These are phyloP conservation scores for Calamus simplicifolius DNA, from an alignment of 176 grass and related monocot species.

Conservation along the genomic window DNA sequence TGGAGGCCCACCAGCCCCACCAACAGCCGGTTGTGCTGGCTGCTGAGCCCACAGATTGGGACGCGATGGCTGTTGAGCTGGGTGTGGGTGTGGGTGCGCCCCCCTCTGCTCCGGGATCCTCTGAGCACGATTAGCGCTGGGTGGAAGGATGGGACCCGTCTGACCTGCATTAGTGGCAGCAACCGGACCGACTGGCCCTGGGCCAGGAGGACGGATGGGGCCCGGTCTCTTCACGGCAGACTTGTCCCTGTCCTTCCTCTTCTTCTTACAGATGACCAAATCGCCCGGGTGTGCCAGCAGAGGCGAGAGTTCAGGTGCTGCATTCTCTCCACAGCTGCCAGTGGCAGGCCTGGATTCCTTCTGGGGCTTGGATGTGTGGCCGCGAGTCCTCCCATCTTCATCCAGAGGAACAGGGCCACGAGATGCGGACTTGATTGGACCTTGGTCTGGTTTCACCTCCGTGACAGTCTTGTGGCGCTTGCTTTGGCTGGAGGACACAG, in stretches of 20 bases:
- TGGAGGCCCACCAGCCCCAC: constrained; percentile 10
- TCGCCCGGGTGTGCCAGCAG: constrained; percentile 64
- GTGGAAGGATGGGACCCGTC: constrained; percentile 32
- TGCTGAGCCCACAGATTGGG: constrained; percentile 38
- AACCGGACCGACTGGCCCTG: constrained; percentile 49
- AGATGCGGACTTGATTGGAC: constrained; percentile 16
- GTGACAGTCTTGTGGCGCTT: constrained; percentile 29
- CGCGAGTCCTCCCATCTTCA: constrained; percentile 20
- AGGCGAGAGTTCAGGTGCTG: constrained; percentile 19
- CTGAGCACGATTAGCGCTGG: constrained; percentile 25
- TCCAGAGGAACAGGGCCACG: constrained; percentile 11
- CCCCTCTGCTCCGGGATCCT: constrained; percentile 18
- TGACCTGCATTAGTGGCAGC: constrained; percentile 44
- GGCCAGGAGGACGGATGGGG: constrained; percentile 38
- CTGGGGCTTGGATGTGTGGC: constrained; percentile 29
- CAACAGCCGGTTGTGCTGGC: constrained; percentile 24
- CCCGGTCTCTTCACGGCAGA: constrained; percentile 17
- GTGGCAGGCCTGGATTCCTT: constrained; percentile 43
- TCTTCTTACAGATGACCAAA: constrained; percentile 88
- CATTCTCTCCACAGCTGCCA: constrained; percentile 26
- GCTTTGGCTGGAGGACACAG: constrained; percentile 10
- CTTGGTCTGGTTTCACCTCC: constrained; percentile 29
- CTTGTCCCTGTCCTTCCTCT: constrained; percentile 68
- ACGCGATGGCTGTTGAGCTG: constrained; percentile 41
- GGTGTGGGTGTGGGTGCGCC: constrained; percentile 26